These are phyloP conservation scores for Nemophila menziesii DNA, from an alignment of 257 asterid genomes.

Conservation along the genomic window DNA sequence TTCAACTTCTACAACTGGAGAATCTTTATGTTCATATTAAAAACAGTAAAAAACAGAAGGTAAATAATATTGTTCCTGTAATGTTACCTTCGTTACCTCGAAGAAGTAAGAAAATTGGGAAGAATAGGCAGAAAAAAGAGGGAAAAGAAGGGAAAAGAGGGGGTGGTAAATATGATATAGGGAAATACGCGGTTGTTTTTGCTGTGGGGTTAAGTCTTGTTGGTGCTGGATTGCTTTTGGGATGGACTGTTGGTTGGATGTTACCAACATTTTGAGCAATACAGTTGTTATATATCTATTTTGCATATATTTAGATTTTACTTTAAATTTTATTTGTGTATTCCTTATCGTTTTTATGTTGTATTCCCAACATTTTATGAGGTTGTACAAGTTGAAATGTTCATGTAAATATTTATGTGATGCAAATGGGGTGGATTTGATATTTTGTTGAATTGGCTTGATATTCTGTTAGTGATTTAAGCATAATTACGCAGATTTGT, in stretches of 20 bases:
- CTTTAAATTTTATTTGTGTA: not conserved
- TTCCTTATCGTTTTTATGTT: not conserved
- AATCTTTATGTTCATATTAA: conserved; percentile 41
- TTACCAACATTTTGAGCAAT: conserved; percentile 40
- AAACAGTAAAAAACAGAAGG: conserved; percentile 29
- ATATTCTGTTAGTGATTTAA: not conserved
- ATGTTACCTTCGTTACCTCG: conserved; percentile 31
- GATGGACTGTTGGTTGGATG: conserved; percentile 70
- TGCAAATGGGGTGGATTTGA: not conserved
- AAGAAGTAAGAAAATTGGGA: conserved; percentile 20
- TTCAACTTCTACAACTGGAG: conserved; percentile 72
- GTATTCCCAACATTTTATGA: not conserved
- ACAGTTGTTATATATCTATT: conserved; percentile 5
- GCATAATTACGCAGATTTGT: too few relatives aligned
- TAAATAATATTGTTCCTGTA: conserved; percentile 24
- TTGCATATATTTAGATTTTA: not conserved
- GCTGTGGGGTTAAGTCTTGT: conserved; percentile 74
- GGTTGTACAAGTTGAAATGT: conserved; percentile 4
- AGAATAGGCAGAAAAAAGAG: conserved; percentile 25
- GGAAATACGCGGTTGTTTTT: conserved; percentile 45
- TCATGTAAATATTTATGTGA: conserved; percentile 1
- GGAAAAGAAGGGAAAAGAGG: conserved; percentile 30
- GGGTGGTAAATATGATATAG: conserved; percentile 17
- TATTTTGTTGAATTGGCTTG: not conserved
- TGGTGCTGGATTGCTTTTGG: conserved; percentile 79